A percentile compares a stretch with the other conserved stretches of the same genome.
Evolutionary conservation across 176 grass and related monocot species (phyloP).

Genomic region (Microstegium vimineum): DNA sequence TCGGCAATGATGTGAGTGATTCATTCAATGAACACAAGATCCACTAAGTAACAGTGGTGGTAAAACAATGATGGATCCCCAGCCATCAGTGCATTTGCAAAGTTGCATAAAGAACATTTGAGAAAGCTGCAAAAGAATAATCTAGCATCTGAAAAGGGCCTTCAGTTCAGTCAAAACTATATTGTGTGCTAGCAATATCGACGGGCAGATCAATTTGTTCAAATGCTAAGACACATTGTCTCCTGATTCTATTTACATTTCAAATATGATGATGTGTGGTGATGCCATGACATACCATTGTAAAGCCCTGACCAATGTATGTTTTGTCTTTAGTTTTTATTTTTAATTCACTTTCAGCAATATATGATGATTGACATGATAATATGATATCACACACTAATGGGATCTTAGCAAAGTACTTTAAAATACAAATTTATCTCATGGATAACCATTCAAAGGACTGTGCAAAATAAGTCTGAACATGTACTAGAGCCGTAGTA

Average conservation of each 20-base stretch:
- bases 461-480: not conserved
- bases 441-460: not conserved
- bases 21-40: not conserved
- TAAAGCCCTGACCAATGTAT: not conserved
- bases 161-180: slow-evolving; percentile 1
- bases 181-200: not conserved
- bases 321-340: not conserved
- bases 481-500: not conserved
- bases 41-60: not conserved
- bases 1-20: not conserved
- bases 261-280: not conserved
- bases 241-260: not conserved
- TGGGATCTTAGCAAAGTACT: slow-evolving; percentile 4
- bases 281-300: not conserved
- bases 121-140: slow-evolving; percentile 3
- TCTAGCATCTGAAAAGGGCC: not conserved
- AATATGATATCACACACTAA: slow-evolving; percentile 6
- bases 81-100: not conserved
- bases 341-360: not conserved
- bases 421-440: not conserved
- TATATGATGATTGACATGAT: not conserved
- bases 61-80: slow-evolving; percentile 3
- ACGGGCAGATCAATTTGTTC: not conserved
- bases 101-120: slow-evolving; percentile 8
- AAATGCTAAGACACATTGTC: not conserved